Conservation (phyloP, 2,329 filamentous ascomycete species). For the Trichoderma arundinaceum region DNA sequence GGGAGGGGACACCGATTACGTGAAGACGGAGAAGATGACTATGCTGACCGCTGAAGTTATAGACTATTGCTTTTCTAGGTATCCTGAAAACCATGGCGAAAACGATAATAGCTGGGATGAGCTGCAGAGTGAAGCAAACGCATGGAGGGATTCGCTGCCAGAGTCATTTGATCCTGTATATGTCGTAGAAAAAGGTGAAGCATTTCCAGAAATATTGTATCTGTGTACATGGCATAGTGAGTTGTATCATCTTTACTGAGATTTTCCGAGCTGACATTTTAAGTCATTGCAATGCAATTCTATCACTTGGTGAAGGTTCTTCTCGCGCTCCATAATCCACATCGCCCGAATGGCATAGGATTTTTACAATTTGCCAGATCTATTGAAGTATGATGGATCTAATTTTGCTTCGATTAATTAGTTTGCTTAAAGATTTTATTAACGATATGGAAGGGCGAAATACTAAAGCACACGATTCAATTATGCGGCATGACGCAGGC, state of each 20-base stretch:
- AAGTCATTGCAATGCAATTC: constrained; percentile 6
- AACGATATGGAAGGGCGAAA: not conserved
- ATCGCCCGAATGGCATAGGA: constrained; percentile 5
- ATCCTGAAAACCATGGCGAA: not conserved
- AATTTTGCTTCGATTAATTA: not conserved
- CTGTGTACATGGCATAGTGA: constrained; percentile 14
- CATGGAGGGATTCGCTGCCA: constrained; percentile 3
- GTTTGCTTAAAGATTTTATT: not conserved
- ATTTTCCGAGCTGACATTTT: not conserved
- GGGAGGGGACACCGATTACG: constrained; percentile 9
- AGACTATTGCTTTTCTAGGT: constrained; percentile 15
- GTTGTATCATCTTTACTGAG: not conserved
- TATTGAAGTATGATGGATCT: not conserved
- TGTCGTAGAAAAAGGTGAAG: constrained; percentile 7
- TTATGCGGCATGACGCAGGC: constrained; percentile 17
- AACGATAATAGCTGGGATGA: constrained; percentile 3
- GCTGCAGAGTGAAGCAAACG: not conserved
- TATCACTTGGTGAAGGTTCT: constrained; percentile 13
- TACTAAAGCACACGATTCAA: constrained; percentile 8
- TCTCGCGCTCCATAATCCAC: constrained; percentile 5
- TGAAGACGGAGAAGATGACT: constrained; percentile 13
- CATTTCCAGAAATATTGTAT: constrained; percentile 15
- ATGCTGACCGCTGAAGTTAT: constrained; percentile 19
- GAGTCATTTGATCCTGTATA: constrained; percentile 10
- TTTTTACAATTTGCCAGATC: constrained; percentile 9